Evolutionary conservation across 805 yeast genomes (phyloP).

Genomic region (Lachancea dasiensis): DNA sequence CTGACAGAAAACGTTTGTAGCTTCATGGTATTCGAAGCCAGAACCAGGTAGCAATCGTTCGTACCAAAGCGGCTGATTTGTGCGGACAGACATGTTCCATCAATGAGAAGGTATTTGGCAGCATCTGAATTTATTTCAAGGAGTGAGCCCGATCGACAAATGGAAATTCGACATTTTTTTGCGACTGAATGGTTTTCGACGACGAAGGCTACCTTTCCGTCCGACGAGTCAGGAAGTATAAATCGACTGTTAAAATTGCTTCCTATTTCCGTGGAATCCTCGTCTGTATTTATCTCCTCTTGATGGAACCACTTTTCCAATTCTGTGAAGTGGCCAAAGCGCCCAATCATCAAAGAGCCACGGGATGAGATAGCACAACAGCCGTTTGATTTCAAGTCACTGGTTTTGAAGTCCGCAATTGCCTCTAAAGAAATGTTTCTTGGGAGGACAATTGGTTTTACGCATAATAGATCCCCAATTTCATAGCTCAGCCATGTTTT

Average conservation of each 20-base stretch:
- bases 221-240: slow-evolving; percentile 15
- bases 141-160: slow-evolving; percentile 1
- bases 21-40: slow-evolving; percentile 35
- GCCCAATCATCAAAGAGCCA: slow-evolving; percentile 28
- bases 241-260: slow-evolving; percentile 11
- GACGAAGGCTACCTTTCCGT: slow-evolving; percentile 33
- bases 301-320: slow-evolving; percentile 22
- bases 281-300: background rate
- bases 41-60: slow-evolving; percentile 35
- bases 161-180: slow-evolving; percentile 9
- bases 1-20: slow-evolving; percentile 18
- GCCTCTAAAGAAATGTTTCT: slow-evolving; percentile 10
- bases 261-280: slow-evolving; percentile 3
- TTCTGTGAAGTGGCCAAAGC: slow-evolving; percentile 18
- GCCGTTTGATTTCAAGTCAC: slow-evolving; percentile 23
- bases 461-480: slow-evolving; percentile 15
- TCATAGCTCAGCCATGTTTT: slow-evolving; percentile 33
- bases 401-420: slow-evolving; percentile 20
- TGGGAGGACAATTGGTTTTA: slow-evolving; percentile 28
- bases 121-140: slow-evolving; percentile 4
- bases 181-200: slow-evolving; percentile 42
- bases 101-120: slow-evolving; percentile 6
- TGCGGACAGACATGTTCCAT: slow-evolving; percentile 16
- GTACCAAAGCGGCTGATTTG: slow-evolving; percentile 24
- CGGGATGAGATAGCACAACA: slow-evolving; percentile 23